Percentiles rank a stretch among this genome's conserved stretches.
phyloP scores from a whole-genome alignment of 2,329 filamentous ascomycete species.

The Colletotrichum nymphaeae region DNA sequence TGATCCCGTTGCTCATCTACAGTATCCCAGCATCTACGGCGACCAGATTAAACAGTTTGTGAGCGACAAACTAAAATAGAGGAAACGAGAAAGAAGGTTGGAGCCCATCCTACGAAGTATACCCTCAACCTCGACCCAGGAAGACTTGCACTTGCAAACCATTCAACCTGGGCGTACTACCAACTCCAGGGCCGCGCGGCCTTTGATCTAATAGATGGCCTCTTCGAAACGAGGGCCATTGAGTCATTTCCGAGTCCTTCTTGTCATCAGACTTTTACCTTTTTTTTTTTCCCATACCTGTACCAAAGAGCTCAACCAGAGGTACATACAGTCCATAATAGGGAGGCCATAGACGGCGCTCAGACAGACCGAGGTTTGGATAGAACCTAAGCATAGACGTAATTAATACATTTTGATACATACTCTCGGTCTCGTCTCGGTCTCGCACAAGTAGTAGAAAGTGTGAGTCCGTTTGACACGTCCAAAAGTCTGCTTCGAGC shows the following conservation, averaged over 20 bases:
- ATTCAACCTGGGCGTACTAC: not conserved
- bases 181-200: not conserved
- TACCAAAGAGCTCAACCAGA: not conserved
- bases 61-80: slow-evolving; percentile 24
- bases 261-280: not conserved
- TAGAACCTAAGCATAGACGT: slow-evolving; percentile 14
- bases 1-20: slow-evolving; percentile 61
- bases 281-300: not conserved
- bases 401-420: not conserved
- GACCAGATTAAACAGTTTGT: slow-evolving; percentile 34
- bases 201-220: not conserved
- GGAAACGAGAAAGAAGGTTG: not conserved
- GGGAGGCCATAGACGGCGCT: not conserved
- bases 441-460: not conserved
- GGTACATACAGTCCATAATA: not conserved
- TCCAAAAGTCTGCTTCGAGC: not conserved
- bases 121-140: not conserved
- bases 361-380: slow-evolving; percentile 7
- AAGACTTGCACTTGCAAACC: not conserved
- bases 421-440: no score
- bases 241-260: not conserved
- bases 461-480: not conserved
- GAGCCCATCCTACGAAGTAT: no score
- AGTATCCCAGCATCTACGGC: slow-evolving; percentile 31
- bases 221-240: not conserved